Conservation (phyloP, 306 rosid species). For the Lotus japonicus region DNA sequence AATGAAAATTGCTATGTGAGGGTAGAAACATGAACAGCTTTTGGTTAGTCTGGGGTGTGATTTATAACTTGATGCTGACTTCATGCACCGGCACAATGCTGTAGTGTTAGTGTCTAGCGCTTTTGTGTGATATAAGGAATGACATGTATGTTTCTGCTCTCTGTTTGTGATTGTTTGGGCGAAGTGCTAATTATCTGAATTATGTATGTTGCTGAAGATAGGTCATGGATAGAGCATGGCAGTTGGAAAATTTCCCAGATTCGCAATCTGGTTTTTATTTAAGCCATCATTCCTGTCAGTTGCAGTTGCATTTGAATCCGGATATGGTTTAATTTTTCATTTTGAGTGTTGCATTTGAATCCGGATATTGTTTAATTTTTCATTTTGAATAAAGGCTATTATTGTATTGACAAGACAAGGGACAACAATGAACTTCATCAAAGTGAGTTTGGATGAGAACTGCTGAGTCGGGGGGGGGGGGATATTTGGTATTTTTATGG, state of each 20-base stretch:
- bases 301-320: background rate
- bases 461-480: background rate
- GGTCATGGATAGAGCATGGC: background rate
- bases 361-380: too few species aligned
- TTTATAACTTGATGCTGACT: background rate
- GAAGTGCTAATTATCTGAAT: background rate
- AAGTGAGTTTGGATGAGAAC: background rate
- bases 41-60: background rate
- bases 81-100: background rate
- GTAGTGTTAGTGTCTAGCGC: background rate
- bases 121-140: background rate
- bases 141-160: background rate
- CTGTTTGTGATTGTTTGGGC: background rate
- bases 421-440: background rate
- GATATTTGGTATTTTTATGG: background rate
- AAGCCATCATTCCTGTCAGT: background rate
- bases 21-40: background rate
- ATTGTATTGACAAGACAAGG: background rate
- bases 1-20: background rate
- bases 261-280: background rate
- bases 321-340: too few species aligned
- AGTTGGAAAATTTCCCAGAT: background rate
- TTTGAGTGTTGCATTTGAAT: too few species aligned
- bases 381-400: too few species aligned
- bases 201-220: background rate